phyloP scores from a whole-genome alignment of 176 grass and related monocot genomes.

The Aegilops sharonensis region DNA sequence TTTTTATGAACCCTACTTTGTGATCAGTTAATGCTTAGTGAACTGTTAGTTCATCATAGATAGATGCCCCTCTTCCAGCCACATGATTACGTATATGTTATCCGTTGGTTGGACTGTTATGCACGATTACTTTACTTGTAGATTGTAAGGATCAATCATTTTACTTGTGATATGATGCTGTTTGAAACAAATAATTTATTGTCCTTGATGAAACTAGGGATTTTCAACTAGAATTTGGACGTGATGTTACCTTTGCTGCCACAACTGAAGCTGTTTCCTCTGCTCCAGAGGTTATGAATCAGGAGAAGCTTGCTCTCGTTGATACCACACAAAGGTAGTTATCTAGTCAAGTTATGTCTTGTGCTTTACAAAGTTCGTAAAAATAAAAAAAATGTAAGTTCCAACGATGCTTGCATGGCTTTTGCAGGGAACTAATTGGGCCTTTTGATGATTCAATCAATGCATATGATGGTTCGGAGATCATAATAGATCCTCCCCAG shows the following conservation, averaged over 20 bases:
- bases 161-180: neutral
- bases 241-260: constrained; percentile 49
- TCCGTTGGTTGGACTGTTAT: neutral
- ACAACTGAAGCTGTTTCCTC: constrained; percentile 46
- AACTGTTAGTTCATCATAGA: constrained; percentile 10
- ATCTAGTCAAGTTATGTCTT: constrained; percentile 9
- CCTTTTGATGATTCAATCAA: constrained; percentile 68
- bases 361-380: constrained; percentile 10
- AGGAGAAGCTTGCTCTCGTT: constrained; percentile 59
- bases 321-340: constrained; percentile 61
- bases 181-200: constrained; percentile 10
- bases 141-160: neutral
- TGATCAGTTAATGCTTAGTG: neutral
- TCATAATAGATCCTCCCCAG: constrained; percentile 39
- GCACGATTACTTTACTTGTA: neutral
- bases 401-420: constrained; percentile 14
- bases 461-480: constrained; percentile 51
- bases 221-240: constrained; percentile 61
- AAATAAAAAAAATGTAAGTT: neutral
- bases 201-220: constrained; percentile 44
- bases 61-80: neutral
- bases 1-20: neutral
- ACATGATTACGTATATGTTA: neutral
- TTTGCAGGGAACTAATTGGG: constrained; percentile 45
- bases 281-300: constrained; percentile 47